Conservation (phyloP, 75 land plant genomes). For the Selaginella moellendorffii region DNA sequence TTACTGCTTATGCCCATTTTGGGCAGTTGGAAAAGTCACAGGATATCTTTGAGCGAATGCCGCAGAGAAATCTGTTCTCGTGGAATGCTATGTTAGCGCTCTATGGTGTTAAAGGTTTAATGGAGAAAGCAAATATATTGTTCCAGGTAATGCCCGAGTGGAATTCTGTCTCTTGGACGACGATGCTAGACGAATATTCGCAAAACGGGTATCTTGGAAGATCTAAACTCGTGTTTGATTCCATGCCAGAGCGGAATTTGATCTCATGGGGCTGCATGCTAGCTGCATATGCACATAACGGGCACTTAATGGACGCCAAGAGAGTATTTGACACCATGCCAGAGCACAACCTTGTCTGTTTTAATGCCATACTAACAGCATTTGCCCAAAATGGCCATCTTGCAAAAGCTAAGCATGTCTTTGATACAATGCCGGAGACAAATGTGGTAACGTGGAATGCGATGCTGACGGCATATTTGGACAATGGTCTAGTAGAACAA, state of each 20-base stretch:
- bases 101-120: background rate
- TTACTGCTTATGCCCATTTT: background rate
- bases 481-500: background rate
- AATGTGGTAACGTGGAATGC: background rate
- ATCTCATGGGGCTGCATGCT: constrained; percentile 1
- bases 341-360: background rate
- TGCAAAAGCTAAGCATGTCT: background rate
- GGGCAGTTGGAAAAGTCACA: background rate
- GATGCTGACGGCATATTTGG: background rate
- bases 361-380: background rate
- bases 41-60: background rate
- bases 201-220: background rate
- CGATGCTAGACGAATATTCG: background rate
- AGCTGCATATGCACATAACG: constrained; percentile 3
- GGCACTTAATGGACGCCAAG: background rate
- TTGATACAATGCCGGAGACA: background rate
- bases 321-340: background rate
- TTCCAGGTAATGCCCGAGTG: background rate
- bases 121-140: background rate
- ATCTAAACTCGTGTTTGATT: background rate
- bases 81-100: background rate
- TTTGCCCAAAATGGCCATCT: background rate
- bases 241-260: background rate
- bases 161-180: background rate
- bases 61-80: background rate